A percentile compares a stretch with the other conserved stretches of the same genome.
Evolutionary conservation across 2,329 filamentous ascomycete species (phyloP).

Genomic region (Coniella vitis): DNA sequence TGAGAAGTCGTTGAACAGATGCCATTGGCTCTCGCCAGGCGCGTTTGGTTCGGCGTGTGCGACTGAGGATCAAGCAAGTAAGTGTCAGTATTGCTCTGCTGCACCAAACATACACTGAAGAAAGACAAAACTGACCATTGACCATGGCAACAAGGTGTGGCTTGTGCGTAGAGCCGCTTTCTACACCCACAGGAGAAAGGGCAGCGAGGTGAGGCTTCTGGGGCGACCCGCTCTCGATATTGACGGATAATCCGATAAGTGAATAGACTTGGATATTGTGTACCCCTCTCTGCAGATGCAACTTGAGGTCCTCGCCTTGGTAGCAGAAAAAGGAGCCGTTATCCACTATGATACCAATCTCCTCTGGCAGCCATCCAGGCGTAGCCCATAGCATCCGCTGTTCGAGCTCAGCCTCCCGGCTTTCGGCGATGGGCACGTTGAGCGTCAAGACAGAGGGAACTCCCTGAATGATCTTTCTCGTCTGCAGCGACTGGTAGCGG

Average conservation of each 20-base stretch:
- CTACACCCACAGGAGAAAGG: constrained; percentile 72
- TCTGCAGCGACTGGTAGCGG: constrained; percentile 81
- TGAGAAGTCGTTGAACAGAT: constrained; percentile 95
- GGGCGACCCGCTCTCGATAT: constrained; percentile 78
- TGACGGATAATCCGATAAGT: constrained; percentile 79
- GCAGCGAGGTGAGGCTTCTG: constrained; percentile 88
- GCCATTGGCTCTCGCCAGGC: constrained; percentile 68
- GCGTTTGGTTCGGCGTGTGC: constrained; percentile 56
- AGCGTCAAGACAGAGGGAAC: constrained; percentile 83
- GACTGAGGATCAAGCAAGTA: constrained; percentile 36
- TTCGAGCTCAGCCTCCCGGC: constrained; percentile 44
- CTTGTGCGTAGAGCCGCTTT: constrained; percentile 76
- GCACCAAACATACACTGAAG: neutral
- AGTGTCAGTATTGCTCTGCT: neutral
- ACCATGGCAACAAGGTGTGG: constrained; percentile 87
- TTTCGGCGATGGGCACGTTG: constrained; percentile 63
- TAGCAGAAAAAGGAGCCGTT: constrained; percentile 92
- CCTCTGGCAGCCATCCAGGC: constrained; percentile 85
- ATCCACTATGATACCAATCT: constrained; percentile 87
- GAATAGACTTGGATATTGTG: constrained; percentile 86
- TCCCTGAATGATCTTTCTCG: constrained; percentile 74
- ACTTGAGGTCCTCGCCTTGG: constrained; percentile 80
- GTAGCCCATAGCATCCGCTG: constrained; percentile 79
- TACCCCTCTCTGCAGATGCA: constrained; percentile 70
- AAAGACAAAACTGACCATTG: constrained; percentile 53